Evolutionary conservation across 805 yeast species (phyloP), one percentile per base, ranked within the genome.

Genomic region (Zygoascus tannicola): DNA sequence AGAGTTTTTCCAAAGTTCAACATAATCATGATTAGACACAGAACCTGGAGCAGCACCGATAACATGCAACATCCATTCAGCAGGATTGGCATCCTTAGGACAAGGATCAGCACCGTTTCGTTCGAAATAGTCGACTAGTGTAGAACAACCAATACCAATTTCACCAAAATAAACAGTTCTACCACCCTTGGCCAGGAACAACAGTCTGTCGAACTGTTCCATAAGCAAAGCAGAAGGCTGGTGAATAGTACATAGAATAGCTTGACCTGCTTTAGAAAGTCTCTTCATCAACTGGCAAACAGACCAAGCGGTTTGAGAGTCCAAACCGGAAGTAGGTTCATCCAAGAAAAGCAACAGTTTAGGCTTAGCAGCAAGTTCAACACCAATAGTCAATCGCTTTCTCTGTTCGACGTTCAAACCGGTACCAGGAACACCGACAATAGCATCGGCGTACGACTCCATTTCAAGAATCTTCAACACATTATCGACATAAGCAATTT

Each of bases 21-120:
- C 53, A 55, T 58, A 62, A 40, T 63, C 64, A 18, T 45, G 41
- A 21, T 45, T 51, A 10, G 64, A 62, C 8, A 44, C 45, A 7
- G 63, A 54, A 19, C 63, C 68, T 40, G 65, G 66, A 35, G 60
- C 66, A 44, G 67, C 69, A 26, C 74, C 71, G 43, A 59, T 56
- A n/a, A 54, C 57, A 50, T 82, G 82, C 63, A 86, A 69, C 94
- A 86, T 86, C 92, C 94, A 86, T 66, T 85, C 95, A 12, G 88
- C 90, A 26, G 90, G 92, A 52, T 83, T 83, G 4, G 85, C 86
- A 35, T 70, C 69, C 4, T 69, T 65, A 18, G 88, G 87, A 65
- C 88, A 82, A 44, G 67, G 66, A 21, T 70, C 73, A 35, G 87
- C 76, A 43, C 86, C 87, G 50, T 80, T 62, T 3, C 60, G 58